Evolutionary conservation across 2,329 filamentous ascomycete species (phyloP), one percentile per base, ranked within the genome.

Genomic region (Neonectria hederae): DNA sequence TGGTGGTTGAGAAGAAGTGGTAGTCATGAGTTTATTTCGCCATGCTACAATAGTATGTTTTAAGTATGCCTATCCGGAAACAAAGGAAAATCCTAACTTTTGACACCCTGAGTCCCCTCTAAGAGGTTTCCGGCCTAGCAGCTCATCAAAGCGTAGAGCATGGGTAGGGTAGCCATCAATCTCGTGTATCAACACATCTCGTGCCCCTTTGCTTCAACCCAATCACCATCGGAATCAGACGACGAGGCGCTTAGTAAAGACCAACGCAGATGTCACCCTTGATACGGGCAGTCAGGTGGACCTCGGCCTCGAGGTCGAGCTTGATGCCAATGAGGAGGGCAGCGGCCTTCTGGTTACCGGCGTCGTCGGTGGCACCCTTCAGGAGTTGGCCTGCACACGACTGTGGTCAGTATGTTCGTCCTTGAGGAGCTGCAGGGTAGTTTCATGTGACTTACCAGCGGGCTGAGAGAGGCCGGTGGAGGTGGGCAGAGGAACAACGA

Each of bases 311-410:
- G 21, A 89, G 77, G 73, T 89, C 87, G 38, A 89, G 80, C 80
- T 89, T 89, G 79, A 89, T 88, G 60, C 87, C 87, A 40, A 89
- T 81, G 70, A 89, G 81, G 46, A 89, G 80, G 2, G 85, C 86
- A 5, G 87, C 85, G 43, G 84, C 77, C 77, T 87, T 89, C 63
- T 85, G 79, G 70, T 86, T 84, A 64, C 87, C 86, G 58, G 88
- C 78, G 30, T 86, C 83, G 65, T 88, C 85, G 32, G 83, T 83
- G 14, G 86, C 82, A 11, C 87, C 87, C 75, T 83, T 85, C 66
- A 89, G 83, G 35, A 89, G 82, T 68, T 83, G 80, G 59, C 85
- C 84, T 86, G 55, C 11, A 43, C 22, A 6, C 11, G 19, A 5
- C 11, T 26, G 54, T 49, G 45, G 58, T 73, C 17, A 68, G 63